These are phyloP conservation scores for Drechmeria coniospora DNA, from an alignment of 2,329 filamentous ascomycete genomes.

Conservation along the genomic window DNA sequence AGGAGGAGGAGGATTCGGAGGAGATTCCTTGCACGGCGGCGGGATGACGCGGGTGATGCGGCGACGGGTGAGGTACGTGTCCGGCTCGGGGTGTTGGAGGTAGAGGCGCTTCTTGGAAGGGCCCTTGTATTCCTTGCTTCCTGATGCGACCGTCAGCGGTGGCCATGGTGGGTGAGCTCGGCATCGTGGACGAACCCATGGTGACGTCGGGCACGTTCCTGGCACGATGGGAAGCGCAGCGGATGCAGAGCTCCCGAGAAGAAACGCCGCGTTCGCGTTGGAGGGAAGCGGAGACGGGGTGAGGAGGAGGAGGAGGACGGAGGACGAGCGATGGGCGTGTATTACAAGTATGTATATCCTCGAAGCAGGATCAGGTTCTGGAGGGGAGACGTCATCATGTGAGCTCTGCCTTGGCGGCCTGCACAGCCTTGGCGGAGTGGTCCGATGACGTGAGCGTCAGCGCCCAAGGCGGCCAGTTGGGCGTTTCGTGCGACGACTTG, in stretches of 20 bases:
- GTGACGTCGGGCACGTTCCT: too few species aligned
- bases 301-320: neutral
- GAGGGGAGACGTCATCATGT: too few species aligned
- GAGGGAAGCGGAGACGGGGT: neutral
- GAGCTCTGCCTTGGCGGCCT: too few species aligned
- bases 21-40: slow-evolving; percentile 16
- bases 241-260: neutral
- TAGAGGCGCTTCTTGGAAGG: slow-evolving; percentile 26
- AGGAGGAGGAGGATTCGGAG: slow-evolving; percentile 10
- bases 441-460: too few species aligned
- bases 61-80: slow-evolving; percentile 19
- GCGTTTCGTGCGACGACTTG: too few species aligned
- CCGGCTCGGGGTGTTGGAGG: slow-evolving; percentile 23
- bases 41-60: slow-evolving; percentile 24
- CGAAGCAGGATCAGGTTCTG: too few species aligned
- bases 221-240: too few species aligned
- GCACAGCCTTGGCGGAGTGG: too few species aligned
- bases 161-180: too few species aligned
- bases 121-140: slow-evolving; percentile 11
- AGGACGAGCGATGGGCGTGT: neutral
- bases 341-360: too few species aligned
- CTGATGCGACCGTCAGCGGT: slow-evolving; percentile 11
- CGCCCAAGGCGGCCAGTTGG: too few species aligned
- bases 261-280: neutral
- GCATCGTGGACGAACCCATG: slow-evolving; percentile 1